Evolutionary conservation across 2,329 filamentous ascomycete species (phyloP).

Genomic region (Rosellinia necatrix): DNA sequence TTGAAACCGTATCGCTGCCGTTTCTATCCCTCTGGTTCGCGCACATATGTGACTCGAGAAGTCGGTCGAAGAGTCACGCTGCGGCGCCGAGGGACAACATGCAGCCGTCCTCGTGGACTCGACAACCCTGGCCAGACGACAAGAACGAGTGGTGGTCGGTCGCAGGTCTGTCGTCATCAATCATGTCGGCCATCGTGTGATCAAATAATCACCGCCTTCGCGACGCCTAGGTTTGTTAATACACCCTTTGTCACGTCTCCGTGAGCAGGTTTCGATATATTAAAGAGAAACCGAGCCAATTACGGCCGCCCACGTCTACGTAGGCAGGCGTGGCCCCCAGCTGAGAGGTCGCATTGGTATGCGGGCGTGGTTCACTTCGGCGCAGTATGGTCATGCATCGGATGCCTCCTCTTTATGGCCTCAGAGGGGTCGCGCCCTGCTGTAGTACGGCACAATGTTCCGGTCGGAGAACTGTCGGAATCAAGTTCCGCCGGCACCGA

Average conservation of each 20-base stretch:
- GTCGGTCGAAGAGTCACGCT: neutral
- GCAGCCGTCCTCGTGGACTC: conserved; percentile 17
- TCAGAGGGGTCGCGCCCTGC: neutral
- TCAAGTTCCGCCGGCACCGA: conserved; percentile 8
- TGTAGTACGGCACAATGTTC: neutral
- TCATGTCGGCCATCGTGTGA: conserved; percentile 12
- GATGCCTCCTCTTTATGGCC: neutral
- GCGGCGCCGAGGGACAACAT: conserved; percentile 11
- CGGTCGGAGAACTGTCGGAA: neutral
- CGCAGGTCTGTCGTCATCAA: neutral
- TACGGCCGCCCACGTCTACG: neutral
- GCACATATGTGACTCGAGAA: neutral
- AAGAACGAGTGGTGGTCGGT: neutral
- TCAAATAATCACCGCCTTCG: conserved; percentile 7
- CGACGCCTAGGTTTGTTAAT: neutral
- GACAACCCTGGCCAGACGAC: neutral
- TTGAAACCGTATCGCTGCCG: conserved; percentile 10
- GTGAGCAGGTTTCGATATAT: conserved; percentile 12
- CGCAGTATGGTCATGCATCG: neutral
- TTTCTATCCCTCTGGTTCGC: conserved; percentile 15
- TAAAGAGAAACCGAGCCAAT: conserved; percentile 10
- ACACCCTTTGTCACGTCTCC: conserved; percentile 8
- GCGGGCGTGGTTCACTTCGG: neutral
- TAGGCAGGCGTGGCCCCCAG: conserved; percentile 1
- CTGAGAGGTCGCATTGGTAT: neutral